Conservation (phyloP, 1,139 yeast genomes). For the Geotrichum klebahnii region DNA sequence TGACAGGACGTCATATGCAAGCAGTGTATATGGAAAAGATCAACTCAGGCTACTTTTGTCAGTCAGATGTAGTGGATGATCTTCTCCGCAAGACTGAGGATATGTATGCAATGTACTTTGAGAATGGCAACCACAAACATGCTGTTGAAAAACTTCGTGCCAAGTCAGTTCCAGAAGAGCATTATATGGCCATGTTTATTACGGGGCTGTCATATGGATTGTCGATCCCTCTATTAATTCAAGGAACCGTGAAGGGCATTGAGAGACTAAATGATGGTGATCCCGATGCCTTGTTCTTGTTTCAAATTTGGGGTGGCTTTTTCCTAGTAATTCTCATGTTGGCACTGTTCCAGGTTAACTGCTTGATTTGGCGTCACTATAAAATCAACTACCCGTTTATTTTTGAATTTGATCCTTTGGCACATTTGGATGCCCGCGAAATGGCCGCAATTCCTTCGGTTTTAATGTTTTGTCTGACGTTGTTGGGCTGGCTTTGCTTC, state of each 20-base stretch:
- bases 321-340: conserved; percentile 58
- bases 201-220: conserved; percentile 66
- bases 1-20: conserved; percentile 50
- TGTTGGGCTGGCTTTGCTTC: conserved; percentile 74
- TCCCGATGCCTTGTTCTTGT: conserved; percentile 44
- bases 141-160: conserved; percentile 70
- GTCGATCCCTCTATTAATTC: conserved; percentile 57
- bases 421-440: conserved; percentile 65
- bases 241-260: conserved; percentile 52
- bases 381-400: conserved; percentile 88
- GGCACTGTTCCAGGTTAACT: conserved; percentile 61
- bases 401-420: conserved; percentile 76
- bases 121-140: conserved; percentile 65
- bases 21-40: conserved; percentile 58
- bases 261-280: conserved; percentile 30
- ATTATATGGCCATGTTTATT: conserved; percentile 35
- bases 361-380: conserved; percentile 65
- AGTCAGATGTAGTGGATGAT: conserved; percentile 64
- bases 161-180: conserved; percentile 40
- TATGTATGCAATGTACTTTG: conserved; percentile 62
- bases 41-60: conserved; percentile 52
- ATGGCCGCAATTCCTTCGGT: conserved; percentile 60
- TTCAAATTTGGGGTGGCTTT: conserved; percentile 94
- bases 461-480: conserved; percentile 52
- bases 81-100: conserved; percentile 62